These are phyloP conservation scores for Camellia sinensis DNA, from an alignment of 148 eudicot species.

Conservation along the genomic window DNA sequence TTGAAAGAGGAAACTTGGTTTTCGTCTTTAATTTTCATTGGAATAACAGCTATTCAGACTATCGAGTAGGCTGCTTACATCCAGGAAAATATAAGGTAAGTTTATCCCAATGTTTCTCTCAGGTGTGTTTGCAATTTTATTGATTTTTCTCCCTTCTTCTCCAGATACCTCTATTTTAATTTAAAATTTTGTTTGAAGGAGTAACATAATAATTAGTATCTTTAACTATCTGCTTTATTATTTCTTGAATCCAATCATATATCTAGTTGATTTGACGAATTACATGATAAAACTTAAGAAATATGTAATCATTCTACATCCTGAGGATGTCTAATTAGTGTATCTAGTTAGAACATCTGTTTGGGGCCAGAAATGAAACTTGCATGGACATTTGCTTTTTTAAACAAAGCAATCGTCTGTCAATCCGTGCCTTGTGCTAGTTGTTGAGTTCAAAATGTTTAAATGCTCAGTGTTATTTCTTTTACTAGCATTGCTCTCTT, in stretches of 20 bases:
- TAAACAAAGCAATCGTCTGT: not conserved
- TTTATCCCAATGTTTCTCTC: not conserved
- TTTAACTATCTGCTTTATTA: not conserved
- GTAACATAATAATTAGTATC: not conserved
- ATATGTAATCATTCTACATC: not conserved
- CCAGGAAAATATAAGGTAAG: constrained; percentile 93
- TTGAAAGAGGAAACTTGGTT: constrained; percentile 88
- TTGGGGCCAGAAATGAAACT: too few relatives aligned
- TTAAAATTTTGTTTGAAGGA: not conserved
- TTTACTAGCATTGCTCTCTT: not conserved
- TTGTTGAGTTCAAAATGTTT: not conserved
- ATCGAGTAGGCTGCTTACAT: constrained; percentile 73
- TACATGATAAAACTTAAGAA: not conserved
- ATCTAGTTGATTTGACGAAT: not conserved
- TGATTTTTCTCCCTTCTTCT: not conserved
- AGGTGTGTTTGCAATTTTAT: not conserved
- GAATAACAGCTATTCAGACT: constrained; percentile 84
- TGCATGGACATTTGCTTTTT: too few relatives aligned
- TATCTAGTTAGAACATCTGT: not conserved
- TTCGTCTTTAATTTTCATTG: constrained; percentile 95
- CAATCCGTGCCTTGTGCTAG: not conserved
- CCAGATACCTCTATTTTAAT: not conserved
- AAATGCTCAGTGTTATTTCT: not conserved
- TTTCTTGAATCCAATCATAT: not conserved
- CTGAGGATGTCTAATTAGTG: not conserved